Conservation (phyloP, 2,329 filamentous ascomycete species). For the Colletotrichum aenigma region DNA sequence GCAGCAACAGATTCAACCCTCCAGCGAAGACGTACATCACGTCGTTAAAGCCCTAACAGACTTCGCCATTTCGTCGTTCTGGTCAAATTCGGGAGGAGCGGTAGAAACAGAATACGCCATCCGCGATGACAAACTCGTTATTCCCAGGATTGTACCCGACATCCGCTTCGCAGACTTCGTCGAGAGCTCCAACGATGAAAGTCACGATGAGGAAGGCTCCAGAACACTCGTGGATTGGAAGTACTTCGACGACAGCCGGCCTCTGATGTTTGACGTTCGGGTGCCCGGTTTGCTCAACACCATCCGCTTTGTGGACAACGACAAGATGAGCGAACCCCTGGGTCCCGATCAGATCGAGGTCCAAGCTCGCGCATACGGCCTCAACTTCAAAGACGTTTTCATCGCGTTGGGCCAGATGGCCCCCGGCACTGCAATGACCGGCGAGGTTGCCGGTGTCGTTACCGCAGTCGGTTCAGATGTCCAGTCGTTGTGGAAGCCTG, state of each 20-base stretch:
- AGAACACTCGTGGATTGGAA: background rate
- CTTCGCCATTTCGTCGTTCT: background rate
- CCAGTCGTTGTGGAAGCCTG: conserved; percentile 18
- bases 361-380: conserved; percentile 18
- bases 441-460: conserved; percentile 30
- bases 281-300: conserved; percentile 11
- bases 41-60: background rate
- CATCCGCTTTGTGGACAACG: conserved; percentile 11
- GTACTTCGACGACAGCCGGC: background rate
- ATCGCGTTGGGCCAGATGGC: conserved; percentile 27
- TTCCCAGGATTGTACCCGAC: background rate
- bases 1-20: background rate
- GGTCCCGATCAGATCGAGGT: conserved; percentile 24
- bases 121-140: background rate
- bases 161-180: background rate
- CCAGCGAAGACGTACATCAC: background rate
- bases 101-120: background rate
- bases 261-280: conserved; percentile 18
- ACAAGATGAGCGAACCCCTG: background rate
- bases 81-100: background rate
- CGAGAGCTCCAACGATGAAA: background rate
- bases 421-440: conserved; percentile 26
- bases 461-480: conserved; percentile 26
- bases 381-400: conserved; percentile 28
- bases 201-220: background rate